Evolutionary conservation across 208 protist genomes (phyloP).

Genomic region (Lotmaria passim): DNA sequence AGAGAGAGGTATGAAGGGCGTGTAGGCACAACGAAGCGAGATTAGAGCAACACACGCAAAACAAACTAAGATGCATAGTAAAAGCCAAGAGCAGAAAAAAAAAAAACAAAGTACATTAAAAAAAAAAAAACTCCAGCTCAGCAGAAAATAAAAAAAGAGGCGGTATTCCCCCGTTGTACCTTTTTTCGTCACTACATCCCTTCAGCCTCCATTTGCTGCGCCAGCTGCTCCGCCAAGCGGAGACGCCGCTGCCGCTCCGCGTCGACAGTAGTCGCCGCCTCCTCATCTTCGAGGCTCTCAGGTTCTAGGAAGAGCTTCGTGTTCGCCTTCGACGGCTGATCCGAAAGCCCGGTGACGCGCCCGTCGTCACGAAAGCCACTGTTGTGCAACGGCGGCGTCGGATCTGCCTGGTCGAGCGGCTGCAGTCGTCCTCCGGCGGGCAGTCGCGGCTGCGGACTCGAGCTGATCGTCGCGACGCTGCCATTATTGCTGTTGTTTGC

Average conservation of each 20-base stretch:
- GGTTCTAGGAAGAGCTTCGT: conserved; percentile 3
- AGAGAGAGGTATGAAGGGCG: too few species aligned
- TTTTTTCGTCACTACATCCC: neutral
- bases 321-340: neutral
- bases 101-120: too few species aligned
- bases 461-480: neutral
- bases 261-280: neutral
- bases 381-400: neutral
- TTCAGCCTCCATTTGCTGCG: conserved; percentile 9
- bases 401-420: neutral
- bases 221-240: conserved; percentile 8
- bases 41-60: too few species aligned
- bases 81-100: too few species aligned
- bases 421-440: conserved; percentile 5
- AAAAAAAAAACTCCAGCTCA: neutral
- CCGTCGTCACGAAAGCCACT: conserved; percentile 15
- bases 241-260: conserved; percentile 22
- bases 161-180: neutral
- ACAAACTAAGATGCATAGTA: too few species aligned
- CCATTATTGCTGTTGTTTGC: neutral
- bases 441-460: neutral
- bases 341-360: neutral
- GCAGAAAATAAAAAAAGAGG: too few species aligned
- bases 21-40: too few species aligned
- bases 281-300: neutral